phyloP scores from a whole-genome alignment of 306 rosid species.

The Gastrolobium villosum region DNA sequence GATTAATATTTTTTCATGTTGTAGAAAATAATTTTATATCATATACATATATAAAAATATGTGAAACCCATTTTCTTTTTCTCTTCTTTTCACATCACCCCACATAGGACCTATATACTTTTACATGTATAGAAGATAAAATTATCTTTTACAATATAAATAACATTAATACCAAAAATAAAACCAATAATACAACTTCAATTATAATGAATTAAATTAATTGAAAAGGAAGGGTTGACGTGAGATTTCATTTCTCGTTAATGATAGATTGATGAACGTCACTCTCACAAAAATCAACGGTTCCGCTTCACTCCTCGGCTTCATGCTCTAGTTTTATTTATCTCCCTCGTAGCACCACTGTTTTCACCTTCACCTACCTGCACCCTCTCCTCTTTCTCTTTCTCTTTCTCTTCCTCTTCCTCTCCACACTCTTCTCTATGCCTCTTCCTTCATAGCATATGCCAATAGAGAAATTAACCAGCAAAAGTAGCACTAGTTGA shows the following conservation, averaged over 20 bases:
- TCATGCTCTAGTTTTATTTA: slow-evolving; percentile 61
- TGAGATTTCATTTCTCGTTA: slow-evolving; percentile 35
- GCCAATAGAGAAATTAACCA: not conserved
- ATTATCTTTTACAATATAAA: no score
- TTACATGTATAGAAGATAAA: no score
- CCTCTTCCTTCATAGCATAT: no score
- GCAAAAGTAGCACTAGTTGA: no score
- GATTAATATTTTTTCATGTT: no score
- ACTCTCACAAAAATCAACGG: slow-evolving; percentile 58
- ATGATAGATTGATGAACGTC: slow-evolving; percentile 35
- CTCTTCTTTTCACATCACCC: no score
- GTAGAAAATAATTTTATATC: no score
- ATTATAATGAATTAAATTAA: not conserved
- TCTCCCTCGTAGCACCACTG: slow-evolving; percentile 49
- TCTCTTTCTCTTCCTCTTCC: not conserved
- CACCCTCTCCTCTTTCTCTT: not conserved
- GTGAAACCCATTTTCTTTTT: no score
- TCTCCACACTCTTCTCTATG: not conserved
- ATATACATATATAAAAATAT: no score
- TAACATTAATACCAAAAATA: not conserved
- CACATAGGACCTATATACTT: no score
- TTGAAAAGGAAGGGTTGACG: slow-evolving; percentile 47
- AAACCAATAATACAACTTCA: not conserved
- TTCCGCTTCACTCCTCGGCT: slow-evolving; percentile 62
- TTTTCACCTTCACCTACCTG: slow-evolving; percentile 40